Evolutionary conservation across 129 eudicot species (phyloP).

Genomic region (Saposhnikovia divaricata): DNA sequence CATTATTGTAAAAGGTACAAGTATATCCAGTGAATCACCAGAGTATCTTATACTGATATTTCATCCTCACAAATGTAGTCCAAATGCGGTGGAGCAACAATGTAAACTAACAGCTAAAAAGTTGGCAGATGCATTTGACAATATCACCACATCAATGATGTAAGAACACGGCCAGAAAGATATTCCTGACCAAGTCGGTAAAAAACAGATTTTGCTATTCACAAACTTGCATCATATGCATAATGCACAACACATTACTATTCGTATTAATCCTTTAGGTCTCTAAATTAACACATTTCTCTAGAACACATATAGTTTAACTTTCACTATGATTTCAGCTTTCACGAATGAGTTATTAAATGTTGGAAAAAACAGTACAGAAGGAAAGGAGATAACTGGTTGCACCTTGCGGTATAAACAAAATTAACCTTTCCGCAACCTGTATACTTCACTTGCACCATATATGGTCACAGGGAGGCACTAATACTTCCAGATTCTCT

Average conservation of each 20-base stretch:
- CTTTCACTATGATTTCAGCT: neutral
- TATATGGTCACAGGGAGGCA: neutral
- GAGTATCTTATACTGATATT: neutral
- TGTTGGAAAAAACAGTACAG: neutral
- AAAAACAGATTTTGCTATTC: neutral
- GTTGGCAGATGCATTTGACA: neutral
- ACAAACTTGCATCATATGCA: neutral
- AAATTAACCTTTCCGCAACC: neutral
- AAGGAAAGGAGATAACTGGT: neutral
- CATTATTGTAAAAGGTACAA: neutral
- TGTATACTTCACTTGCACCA: neutral
- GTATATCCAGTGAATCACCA: neutral
- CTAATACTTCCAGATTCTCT: neutral
- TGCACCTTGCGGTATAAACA: neutral
- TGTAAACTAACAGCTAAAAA: neutral
- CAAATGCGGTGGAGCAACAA: neutral
- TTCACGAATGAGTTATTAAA: neutral
- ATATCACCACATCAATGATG: neutral
- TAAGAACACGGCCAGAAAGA: neutral
- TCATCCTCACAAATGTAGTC: neutral
- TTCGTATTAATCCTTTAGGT: neutral
- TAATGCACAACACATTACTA: neutral
- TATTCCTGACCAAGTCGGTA: neutral
- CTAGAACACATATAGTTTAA: neutral
- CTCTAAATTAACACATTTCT: neutral